Conservation (phyloP, 306 rosid genomes). For the Cyclanthera cordifolia region DNA sequence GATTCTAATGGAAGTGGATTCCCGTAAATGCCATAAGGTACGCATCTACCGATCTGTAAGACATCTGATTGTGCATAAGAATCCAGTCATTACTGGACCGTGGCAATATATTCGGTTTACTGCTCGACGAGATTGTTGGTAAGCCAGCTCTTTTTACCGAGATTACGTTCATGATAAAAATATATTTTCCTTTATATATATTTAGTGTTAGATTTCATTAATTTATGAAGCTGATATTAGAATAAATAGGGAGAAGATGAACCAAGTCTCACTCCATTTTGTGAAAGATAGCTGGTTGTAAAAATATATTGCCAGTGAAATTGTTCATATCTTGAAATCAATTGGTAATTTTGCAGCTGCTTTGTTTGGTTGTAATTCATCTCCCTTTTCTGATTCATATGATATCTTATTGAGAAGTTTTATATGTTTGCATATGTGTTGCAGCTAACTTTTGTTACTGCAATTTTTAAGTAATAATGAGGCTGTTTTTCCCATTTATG, state of each 20-base stretch:
- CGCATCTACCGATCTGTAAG: conserved; percentile 38
- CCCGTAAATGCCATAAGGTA: conserved; percentile 35
- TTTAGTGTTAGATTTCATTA: conserved; percentile 5
- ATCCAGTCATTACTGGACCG: not conserved
- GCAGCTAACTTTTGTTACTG: not conserved
- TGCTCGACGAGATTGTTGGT: conserved; percentile 26
- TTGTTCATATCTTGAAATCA: not conserved
- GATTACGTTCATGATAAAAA: not conserved
- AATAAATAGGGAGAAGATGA: conserved; percentile 13
- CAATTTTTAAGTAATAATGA: not conserved
- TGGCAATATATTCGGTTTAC: conserved; percentile 50
- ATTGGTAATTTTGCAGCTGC: not conserved
- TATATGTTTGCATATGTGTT: not conserved
- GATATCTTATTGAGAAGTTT: not conserved
- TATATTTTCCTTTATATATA: conserved; percentile 8
- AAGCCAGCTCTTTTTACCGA: conserved; percentile 4
- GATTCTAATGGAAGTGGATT: conserved; percentile 74
- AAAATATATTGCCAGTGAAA: conserved; percentile 4
- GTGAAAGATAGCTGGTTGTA: conserved; percentile 6
- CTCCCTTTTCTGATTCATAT: not conserved
- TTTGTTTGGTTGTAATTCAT: not conserved
- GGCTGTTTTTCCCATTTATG: too few species aligned
- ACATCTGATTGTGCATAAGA: conserved; percentile 4
- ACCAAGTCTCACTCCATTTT: conserved; percentile 8
- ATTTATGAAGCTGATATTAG: conserved; percentile 3